Evolutionary conservation across 306 rosid species (phyloP).

Genomic region (Cercis canadensis): DNA sequence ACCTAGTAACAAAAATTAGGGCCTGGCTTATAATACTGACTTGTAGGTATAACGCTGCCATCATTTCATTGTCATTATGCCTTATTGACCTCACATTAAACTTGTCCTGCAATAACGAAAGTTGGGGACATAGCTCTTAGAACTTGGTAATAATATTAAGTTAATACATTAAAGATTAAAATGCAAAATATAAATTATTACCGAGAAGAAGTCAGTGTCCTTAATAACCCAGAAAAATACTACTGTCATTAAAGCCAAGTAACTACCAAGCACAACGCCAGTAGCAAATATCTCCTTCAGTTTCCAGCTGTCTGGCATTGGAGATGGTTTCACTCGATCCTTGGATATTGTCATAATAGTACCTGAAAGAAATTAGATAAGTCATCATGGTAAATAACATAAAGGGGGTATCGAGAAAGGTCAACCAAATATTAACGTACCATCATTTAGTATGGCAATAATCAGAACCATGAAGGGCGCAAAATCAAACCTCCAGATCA

Average conservation of each 20-base stretch:
- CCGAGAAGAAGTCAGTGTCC: constrained; percentile 81
- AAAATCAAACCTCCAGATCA: constrained; percentile 96
- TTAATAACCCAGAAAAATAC: constrained; percentile 82
- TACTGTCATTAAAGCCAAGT: constrained; percentile 96
- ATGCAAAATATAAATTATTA: constrained; percentile 38
- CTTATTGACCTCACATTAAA: constrained; percentile 60
- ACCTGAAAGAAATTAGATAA: constrained; percentile 56
- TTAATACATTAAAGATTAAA: background rate
- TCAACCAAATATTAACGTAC: constrained; percentile 50
- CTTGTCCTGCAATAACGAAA: constrained; percentile 57
- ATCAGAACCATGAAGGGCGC: constrained; percentile 99
- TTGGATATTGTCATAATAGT: constrained; percentile 98
- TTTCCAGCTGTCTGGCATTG: constrained; percentile 94
- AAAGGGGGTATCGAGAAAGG: constrained; percentile 20
- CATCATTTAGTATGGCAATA: constrained; percentile 92
- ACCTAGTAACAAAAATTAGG: constrained; percentile 91
- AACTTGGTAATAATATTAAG: background rate
- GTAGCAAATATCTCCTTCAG: constrained; percentile 95
- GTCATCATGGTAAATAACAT: background rate
- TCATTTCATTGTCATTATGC: constrained; percentile 51
- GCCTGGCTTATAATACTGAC: constrained; percentile 99
- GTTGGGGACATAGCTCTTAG: constrained; percentile 4
- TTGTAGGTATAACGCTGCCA: constrained; percentile 98
- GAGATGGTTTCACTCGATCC: constrained; percentile 98
- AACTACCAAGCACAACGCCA: constrained; percentile 93